Evolutionary conservation across 257 asterid species (phyloP).

Genomic region (Solanum appendiculatum): DNA sequence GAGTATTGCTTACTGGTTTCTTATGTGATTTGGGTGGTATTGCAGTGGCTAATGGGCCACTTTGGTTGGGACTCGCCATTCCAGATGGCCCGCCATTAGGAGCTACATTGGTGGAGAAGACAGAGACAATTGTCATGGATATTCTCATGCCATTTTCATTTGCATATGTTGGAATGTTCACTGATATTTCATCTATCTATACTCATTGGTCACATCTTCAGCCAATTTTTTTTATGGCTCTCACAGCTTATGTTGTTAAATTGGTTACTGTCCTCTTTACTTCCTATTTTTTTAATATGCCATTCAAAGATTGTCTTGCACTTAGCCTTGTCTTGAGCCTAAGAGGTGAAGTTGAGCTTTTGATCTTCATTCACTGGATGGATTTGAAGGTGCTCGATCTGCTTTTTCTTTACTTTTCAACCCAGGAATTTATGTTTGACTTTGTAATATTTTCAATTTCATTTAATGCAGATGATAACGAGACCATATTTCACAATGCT

Average conservation of each 20-base stretch:
- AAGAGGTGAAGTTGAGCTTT: conserved; percentile 72
- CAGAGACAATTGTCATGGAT: conserved; percentile 47
- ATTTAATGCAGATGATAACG: conserved; percentile 41
- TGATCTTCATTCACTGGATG: conserved; percentile 60
- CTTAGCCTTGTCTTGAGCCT: conserved; percentile 53
- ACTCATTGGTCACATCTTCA: conserved; percentile 35
- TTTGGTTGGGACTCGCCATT: conserved; percentile 83
- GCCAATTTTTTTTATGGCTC: conserved; percentile 36
- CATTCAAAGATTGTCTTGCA: conserved; percentile 55
- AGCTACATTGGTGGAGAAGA: conserved; percentile 61
- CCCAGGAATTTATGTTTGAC: too few species aligned
- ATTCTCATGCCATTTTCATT: conserved; percentile 61
- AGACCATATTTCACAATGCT: conserved; percentile 39
- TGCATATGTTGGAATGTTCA: conserved; percentile 41
- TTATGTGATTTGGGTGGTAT: conserved; percentile 51
- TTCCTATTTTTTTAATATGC: conserved; percentile 31
- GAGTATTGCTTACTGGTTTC: conserved; percentile 50
- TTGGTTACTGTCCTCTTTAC: conserved; percentile 21
- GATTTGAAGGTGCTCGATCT: conserved; percentile 48
- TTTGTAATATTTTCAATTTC: background rate
- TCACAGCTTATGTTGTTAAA: conserved; percentile 25
- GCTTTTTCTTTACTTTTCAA: background rate
- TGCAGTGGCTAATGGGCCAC: conserved; percentile 61
- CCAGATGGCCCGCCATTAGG: conserved; percentile 95
- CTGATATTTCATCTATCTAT: conserved; percentile 27